Percentiles rank a stretch among this genome's conserved stretches.
Conservation (phyloP, 371 early-diverging fungal species). For the Mucor velutinosus region DNA sequence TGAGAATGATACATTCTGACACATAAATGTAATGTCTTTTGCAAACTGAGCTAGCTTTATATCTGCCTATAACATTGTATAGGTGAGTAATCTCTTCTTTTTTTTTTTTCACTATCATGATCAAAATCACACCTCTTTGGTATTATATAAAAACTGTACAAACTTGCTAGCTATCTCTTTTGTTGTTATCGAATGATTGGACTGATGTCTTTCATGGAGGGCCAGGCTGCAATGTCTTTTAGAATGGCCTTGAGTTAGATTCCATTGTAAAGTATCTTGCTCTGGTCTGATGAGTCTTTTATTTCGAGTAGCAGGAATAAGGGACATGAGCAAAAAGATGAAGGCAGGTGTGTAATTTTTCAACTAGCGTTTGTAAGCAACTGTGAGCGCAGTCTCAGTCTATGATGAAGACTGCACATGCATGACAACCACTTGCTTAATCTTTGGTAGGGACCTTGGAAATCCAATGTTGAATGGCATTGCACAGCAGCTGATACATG, state of each 20-base stretch:
- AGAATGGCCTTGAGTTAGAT: conserved; percentile 5
- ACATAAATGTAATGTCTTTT: neutral
- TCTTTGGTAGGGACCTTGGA: neutral
- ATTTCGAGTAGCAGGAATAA: conserved; percentile 10
- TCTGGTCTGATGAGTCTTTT: conserved; percentile 2
- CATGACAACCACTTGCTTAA: neutral
- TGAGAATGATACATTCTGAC: neutral
- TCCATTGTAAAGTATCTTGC: conserved; percentile 19
- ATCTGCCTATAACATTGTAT: neutral
- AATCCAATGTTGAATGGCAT: neutral
- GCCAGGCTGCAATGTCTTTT: neutral
- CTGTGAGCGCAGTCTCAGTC: neutral
- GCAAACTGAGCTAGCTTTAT: neutral
- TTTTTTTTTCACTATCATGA: neutral
- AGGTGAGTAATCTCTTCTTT: neutral
- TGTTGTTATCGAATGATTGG: neutral
- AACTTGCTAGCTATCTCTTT: neutral
- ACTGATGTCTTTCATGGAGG: neutral
- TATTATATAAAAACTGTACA: neutral
- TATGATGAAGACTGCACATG: neutral
- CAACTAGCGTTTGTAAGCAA: neutral
- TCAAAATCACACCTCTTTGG: neutral
- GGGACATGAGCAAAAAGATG: conserved; percentile 3
- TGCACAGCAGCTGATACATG: neutral
- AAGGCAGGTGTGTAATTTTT: neutral